Conservation (phyloP, 2,329 filamentous ascomycete species). For the Clarireedia sp. region DNA sequence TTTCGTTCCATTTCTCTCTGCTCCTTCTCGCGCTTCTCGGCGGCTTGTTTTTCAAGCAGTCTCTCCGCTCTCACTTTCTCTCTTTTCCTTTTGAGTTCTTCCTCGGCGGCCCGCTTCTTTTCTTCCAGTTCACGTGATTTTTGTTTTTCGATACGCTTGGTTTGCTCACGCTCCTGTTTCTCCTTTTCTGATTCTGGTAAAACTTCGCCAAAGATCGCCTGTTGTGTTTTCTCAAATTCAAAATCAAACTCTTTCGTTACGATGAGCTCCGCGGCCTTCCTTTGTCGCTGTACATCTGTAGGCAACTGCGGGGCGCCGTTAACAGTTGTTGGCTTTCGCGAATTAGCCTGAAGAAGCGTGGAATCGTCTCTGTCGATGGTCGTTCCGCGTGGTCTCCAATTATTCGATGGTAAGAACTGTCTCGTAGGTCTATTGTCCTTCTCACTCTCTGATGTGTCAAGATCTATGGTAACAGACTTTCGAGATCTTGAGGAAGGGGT, state of each 20-base stretch:
- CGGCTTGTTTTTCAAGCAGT: neutral
- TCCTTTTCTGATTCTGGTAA: constrained; percentile 11
- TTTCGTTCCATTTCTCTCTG: constrained; percentile 5
- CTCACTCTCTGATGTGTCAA: neutral
- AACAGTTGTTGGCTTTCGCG: neutral
- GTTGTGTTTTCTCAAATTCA: constrained; percentile 5
- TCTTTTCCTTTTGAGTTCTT: neutral
- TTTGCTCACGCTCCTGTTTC: neutral
- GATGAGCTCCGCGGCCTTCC: constrained; percentile 14
- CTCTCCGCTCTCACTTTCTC: neutral
- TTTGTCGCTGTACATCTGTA: constrained; percentile 3
- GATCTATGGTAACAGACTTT: neutral
- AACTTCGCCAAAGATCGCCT: constrained; percentile 16
- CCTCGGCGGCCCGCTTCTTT: neutral
- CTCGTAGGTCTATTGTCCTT: neutral
- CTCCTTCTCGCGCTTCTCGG: constrained; percentile 8
- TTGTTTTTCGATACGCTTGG: neutral
- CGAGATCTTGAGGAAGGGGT: neutral
- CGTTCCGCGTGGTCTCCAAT: neutral
- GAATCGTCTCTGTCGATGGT: neutral
- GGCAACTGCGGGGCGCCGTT: neutral
- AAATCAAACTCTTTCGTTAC: constrained; percentile 10
- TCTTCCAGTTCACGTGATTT: neutral
- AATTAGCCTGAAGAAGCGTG: neutral
- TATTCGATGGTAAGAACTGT: neutral